phyloP scores from a whole-genome alignment of 108 stramenopile genomes.

The Chaetoceros muelleri region DNA sequence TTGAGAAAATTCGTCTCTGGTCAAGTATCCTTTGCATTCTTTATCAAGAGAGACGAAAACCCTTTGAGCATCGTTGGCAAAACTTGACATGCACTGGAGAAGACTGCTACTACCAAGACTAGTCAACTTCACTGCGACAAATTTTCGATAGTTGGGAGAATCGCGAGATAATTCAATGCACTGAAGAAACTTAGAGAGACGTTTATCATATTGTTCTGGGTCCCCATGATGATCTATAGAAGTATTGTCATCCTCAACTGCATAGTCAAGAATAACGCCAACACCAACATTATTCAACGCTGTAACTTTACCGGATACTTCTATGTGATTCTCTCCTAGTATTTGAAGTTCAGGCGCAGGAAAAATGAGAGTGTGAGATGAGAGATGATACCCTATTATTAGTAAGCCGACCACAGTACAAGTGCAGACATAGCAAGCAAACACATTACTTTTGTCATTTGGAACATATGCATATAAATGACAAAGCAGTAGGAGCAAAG shows the following conservation, averaged over 20 bases:
- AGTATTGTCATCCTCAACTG: slow-evolving; percentile 86
- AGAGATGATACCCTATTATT: too few relatives aligned
- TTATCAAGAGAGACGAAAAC: slow-evolving; percentile 64
- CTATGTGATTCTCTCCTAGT: slow-evolving; percentile 37
- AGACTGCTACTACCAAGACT: slow-evolving; percentile 85
- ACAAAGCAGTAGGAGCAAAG: too few relatives aligned
- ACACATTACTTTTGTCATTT: slow-evolving; percentile 47
- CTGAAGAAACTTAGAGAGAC: slow-evolving; percentile 32
- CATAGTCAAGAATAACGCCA: slow-evolving; percentile 93
- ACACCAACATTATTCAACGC: slow-evolving; percentile 36
- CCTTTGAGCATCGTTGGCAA: slow-evolving; percentile 54
- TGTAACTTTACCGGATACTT: slow-evolving; percentile 50
- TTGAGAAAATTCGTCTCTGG: slow-evolving; percentile 50
- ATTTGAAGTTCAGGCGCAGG: too few relatives aligned
- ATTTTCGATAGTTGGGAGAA: slow-evolving; percentile 62
- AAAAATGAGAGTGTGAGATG: too few relatives aligned
- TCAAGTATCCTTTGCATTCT: slow-evolving; percentile 40
- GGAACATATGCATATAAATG: too few relatives aligned
- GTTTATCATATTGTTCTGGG: slow-evolving; percentile 49
- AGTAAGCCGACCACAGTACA: too few relatives aligned
- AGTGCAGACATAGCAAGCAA: too few relatives aligned
- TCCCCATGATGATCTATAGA: slow-evolving; percentile 65
- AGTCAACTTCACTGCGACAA: slow-evolving; percentile 93
- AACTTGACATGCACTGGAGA: slow-evolving; percentile 75
- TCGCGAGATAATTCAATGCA: slow-evolving; percentile 61